Base-by-base conservation (phyloP, 441 rosid species). In the Euphorbia celastroides region DNA sequence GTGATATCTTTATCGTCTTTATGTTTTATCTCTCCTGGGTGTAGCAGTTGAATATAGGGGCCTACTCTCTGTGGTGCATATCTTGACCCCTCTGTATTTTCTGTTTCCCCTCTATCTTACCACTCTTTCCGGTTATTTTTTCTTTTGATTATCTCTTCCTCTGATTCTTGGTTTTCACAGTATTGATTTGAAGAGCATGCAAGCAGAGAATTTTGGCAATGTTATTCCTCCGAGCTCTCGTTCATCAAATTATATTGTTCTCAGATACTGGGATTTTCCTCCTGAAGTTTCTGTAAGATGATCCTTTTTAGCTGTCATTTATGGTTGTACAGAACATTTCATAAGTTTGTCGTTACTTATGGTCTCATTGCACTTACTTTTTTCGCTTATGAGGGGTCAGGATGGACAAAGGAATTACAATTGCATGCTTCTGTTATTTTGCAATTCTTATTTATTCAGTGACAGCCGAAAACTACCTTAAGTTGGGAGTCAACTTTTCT, bases 141-240 rank as follows among this genome's bases (percentile, higher is more conserved):
- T 32, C 26, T 63, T 70, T 68, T 72, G 60, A 61, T 75, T 65
- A 68, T 74, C 78, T 81, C 68, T 78, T 80, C 82, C 88, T 88
- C 84, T 83, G 89, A 86, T 81, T 81, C 77, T 69, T 88, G 92
- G 84, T 92, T 88, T 90, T 88, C 83, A 87, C 97, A 93, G 98
- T 86, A 85, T 93, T 71, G 79, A 93, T 86, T 75, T 93, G 96
- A 93, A 86, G 92, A 83, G 85, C 75, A 78, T 93, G 88, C 98
- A 87, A 83, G 96, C 94, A 48, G 96, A 88, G 80, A 84, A 88
- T 77, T 82, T 90, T 69, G 77, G 81, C 84, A 73, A 86, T 78
- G 81, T 93, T 80, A 79, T 93, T 69, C 94, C 97, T 70, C 83
- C 90, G 34, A 84, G 86, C 36, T 90, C 98, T 25, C 96, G 98